Percentiles rank a stretch among this genome's conserved stretches.
Conservation (phyloP, 305 asterid species). For the Stenogyne calaminthoides region DNA sequence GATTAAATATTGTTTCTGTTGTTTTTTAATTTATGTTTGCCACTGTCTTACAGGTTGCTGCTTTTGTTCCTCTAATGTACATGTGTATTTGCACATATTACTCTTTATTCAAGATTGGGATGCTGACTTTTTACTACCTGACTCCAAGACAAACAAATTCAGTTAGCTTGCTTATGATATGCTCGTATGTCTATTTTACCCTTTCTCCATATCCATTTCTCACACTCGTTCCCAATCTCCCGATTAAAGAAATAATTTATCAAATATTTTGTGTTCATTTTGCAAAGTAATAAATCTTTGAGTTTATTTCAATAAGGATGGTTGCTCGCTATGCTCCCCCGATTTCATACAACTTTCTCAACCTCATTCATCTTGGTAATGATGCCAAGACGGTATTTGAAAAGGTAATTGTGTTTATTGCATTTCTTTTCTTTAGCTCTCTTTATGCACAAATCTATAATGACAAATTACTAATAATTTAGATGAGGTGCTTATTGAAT, state of each 20-base stretch:
- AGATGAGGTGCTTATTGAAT: background rate
- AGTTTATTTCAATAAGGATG: slow-evolving; percentile 48
- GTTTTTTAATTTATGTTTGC: background rate
- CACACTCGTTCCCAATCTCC: background rate
- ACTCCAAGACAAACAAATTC: slow-evolving; percentile 83
- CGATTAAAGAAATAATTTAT: background rate
- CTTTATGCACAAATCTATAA: background rate
- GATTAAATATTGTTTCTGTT: background rate
- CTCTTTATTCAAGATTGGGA: slow-evolving; percentile 74
- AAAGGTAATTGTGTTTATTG: slow-evolving; percentile 39
- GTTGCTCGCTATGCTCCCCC: slow-evolving; percentile 89
- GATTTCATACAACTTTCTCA: slow-evolving; percentile 80
- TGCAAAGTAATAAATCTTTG: slow-evolving; percentile 8
- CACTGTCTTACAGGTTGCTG: slow-evolving; percentile 51
- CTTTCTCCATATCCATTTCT: slow-evolving; percentile 20
- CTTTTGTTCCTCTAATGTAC: slow-evolving; percentile 71
- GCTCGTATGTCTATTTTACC: slow-evolving; percentile 59
- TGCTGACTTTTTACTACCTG: slow-evolving; percentile 72
- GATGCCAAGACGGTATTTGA: slow-evolving; percentile 64
- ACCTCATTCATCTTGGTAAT: slow-evolving; percentile 61
- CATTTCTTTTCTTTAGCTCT: background rate
- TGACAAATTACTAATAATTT: background rate
- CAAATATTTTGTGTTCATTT: slow-evolving; percentile 9
- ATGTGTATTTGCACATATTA: slow-evolving; percentile 85
- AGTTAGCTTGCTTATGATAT: slow-evolving; percentile 86